Percentiles rank a stretch among this genome's conserved stretches.
Conservation (phyloP, 768 basidiomycete genomes). For the Panaeolus cyanescens region DNA sequence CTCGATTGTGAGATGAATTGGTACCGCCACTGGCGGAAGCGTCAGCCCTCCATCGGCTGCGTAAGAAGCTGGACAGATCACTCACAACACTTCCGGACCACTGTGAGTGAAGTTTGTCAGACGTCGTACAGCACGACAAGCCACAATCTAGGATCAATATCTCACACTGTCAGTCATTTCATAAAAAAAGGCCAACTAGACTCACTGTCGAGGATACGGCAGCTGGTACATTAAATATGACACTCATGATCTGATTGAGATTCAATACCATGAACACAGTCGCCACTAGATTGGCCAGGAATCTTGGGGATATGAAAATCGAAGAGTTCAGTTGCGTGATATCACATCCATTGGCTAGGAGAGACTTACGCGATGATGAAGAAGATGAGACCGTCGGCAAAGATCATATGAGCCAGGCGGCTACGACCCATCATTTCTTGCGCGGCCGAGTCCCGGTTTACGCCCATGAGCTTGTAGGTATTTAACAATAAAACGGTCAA, state of each 20-base stretch:
- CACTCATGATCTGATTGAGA: slow-evolving; percentile 66
- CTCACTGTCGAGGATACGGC: slow-evolving; percentile 54
- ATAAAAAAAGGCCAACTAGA: slow-evolving; percentile 1
- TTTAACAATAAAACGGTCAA: slow-evolving; percentile 60
- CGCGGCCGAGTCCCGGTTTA: slow-evolving; percentile 17
- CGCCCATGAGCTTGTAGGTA: slow-evolving; percentile 53
- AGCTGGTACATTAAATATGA: slow-evolving; percentile 68
- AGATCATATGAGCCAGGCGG: slow-evolving; percentile 63
- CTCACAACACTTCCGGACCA: slow-evolving; percentile 49
- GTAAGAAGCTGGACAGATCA: slow-evolving; percentile 6
- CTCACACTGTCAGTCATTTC: neutral
- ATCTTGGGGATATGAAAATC: slow-evolving; percentile 27
- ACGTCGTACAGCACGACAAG: slow-evolving; percentile 60
- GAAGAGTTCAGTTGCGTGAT: neutral
- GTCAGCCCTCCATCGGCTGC: neutral
- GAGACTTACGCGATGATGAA: slow-evolving; percentile 66
- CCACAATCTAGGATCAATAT: slow-evolving; percentile 46
- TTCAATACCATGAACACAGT: slow-evolving; percentile 69
- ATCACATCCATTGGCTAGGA: neutral
- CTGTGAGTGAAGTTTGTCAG: slow-evolving; percentile 50
- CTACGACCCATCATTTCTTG: slow-evolving; percentile 31
- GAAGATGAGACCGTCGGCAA: slow-evolving; percentile 71
- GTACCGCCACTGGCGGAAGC: slow-evolving; percentile 18
- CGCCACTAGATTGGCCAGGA: slow-evolving; percentile 43
- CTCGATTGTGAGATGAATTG: slow-evolving; percentile 26